Evolutionary conservation across 2,329 filamentous ascomycete species (phyloP).

Genomic region (Aspergillus melleus): DNA sequence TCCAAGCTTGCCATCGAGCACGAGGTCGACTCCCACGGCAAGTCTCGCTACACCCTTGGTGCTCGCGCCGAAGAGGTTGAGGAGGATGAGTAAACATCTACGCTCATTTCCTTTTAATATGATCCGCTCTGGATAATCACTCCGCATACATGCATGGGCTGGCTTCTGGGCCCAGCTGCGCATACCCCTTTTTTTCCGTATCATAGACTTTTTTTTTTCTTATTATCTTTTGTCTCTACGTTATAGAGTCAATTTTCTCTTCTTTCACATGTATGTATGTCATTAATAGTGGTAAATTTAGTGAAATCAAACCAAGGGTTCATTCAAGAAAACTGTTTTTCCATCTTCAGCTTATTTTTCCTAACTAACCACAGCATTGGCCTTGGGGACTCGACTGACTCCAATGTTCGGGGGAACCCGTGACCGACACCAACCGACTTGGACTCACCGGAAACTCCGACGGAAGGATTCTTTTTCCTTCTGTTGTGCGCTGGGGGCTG

Average conservation of each 20-base stretch:
- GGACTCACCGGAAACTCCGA: neutral
- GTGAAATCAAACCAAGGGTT: constrained; percentile 34
- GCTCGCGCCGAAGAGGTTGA: constrained; percentile 41
- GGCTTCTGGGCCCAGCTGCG: constrained; percentile 22
- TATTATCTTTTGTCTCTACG: constrained; percentile 31
- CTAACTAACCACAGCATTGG: neutral
- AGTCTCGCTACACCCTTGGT: constrained; percentile 45
- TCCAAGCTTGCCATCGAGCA: constrained; percentile 55
- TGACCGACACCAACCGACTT: neutral
- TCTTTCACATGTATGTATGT: constrained; percentile 44
- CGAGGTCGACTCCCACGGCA: constrained; percentile 48
- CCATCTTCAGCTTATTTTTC: neutral
- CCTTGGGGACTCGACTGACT: neutral
- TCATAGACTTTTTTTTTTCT: constrained; percentile 40
- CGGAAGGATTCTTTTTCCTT: neutral
- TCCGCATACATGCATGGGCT: constrained; percentile 32
- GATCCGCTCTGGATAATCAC: constrained; percentile 37
- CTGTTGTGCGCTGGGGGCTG: neutral
- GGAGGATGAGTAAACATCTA: constrained; percentile 44
- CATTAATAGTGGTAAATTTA: constrained; percentile 43
- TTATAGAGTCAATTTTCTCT: constrained; percentile 37
- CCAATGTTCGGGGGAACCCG: neutral
- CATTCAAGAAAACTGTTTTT: constrained; percentile 18
- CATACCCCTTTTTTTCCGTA: constrained; percentile 30
- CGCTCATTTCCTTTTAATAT: constrained; percentile 23